Evolutionary conservation across 371 early-diverging fungal genomes (phyloP).

Genomic region (Mortierella sp.): DNA sequence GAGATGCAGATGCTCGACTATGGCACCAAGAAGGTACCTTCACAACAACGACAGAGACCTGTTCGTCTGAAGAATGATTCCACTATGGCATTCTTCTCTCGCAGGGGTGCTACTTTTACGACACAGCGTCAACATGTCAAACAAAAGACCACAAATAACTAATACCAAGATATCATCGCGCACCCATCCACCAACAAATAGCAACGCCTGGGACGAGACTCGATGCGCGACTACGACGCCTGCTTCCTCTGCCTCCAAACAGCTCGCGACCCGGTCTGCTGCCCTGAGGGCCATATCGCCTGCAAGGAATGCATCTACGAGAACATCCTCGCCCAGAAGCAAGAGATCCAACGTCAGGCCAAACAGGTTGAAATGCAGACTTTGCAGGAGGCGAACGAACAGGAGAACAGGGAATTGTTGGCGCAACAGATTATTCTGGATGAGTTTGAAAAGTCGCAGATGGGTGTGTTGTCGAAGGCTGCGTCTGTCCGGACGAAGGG

Average conservation of each 20-base stretch:
- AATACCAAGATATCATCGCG: background rate
- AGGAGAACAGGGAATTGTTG: slow-evolving; percentile 51
- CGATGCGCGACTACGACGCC: slow-evolving; percentile 88
- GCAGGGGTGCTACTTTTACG: background rate
- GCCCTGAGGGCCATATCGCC: slow-evolving; percentile 85
- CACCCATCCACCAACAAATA: slow-evolving; percentile 25
- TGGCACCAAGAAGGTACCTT: slow-evolving; percentile 88
- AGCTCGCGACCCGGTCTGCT: slow-evolving; percentile 87
- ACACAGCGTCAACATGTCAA: background rate
- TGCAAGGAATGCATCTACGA: slow-evolving; percentile 94
- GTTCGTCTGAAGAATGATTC: background rate
- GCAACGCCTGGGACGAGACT: slow-evolving; percentile 91
- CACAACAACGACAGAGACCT: background rate
- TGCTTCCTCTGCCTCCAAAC: slow-evolving; percentile 93
- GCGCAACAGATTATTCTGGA: slow-evolving; percentile 64
- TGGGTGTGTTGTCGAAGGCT: slow-evolving; percentile 65
- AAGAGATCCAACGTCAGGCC: slow-evolving; percentile 77
- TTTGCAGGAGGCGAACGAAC: slow-evolving; percentile 60
- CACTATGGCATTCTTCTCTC: background rate
- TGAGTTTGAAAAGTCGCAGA: slow-evolving; percentile 78
- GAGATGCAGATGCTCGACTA: slow-evolving; percentile 90
- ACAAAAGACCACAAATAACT: background rate
- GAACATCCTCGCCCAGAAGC: slow-evolving; percentile 89
- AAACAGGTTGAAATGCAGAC: slow-evolving; percentile 42
- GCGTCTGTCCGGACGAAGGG: slow-evolving; percentile 27